Conservation (phyloP, 192 early-diverging fungal genomes). For the Rhizophagus clarus region DNA sequence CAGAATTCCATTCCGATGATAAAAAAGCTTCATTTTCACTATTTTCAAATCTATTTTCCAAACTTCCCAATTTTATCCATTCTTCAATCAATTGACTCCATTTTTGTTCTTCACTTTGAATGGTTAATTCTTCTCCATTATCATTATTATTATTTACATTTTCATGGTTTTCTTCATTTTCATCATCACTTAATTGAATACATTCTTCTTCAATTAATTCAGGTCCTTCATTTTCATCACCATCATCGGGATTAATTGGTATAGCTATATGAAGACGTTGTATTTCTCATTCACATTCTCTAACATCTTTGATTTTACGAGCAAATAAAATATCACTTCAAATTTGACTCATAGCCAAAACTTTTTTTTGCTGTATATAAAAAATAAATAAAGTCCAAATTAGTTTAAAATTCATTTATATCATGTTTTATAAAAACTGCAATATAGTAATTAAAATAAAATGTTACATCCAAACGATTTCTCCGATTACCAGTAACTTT, state of each 20-base stretch:
- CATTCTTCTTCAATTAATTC: background rate
- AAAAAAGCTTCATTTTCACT: background rate
- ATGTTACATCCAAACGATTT: background rate
- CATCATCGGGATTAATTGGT: background rate
- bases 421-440: background rate
- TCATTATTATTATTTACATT: background rate
- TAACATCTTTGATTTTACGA: background rate
- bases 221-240: background rate
- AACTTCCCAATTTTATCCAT: background rate
- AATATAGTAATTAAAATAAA: background rate
- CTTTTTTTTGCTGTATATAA: conserved; percentile 4
- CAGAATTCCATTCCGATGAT: background rate
- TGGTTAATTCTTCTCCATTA: background rate
- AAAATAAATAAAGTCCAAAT: background rate
- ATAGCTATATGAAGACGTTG: background rate
- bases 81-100: background rate
- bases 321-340: conserved; percentile 14
- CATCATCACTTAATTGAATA: background rate
- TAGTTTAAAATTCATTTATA: background rate
- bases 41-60: background rate
- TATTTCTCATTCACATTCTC: background rate
- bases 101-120: background rate
- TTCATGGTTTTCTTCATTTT: background rate
- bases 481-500: no score
- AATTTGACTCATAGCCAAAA: conserved; percentile 19